phyloP scores from a whole-genome alignment of 208 protist genomes.

The Trypanosoma vivax region DNA sequence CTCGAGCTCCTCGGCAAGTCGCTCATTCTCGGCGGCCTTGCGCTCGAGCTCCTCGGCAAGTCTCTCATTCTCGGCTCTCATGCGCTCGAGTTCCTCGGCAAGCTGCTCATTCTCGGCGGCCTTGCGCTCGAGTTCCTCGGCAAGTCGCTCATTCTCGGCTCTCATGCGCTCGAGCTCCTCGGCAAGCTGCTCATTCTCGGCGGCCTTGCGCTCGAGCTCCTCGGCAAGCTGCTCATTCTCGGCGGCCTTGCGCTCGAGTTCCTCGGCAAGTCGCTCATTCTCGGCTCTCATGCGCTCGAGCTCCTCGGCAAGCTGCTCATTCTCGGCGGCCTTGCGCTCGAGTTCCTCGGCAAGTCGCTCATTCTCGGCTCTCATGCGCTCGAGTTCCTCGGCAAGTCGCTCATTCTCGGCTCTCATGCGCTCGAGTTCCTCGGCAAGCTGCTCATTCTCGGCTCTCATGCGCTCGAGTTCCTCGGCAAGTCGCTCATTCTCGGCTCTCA shows the following conservation, averaged over 20 bases:
- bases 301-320: conserved; percentile 26
- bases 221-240: conserved; percentile 26
- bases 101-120: conserved; percentile 27
- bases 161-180: conserved; percentile 16
- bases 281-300: conserved; percentile 18
- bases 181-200: conserved; percentile 9
- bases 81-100: conserved; percentile 32
- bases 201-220: conserved; percentile 17
- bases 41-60: conserved; percentile 17
- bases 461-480: conserved; percentile 18
- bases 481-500: conserved; percentile 19
- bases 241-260: not conserved
- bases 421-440: conserved; percentile 1
- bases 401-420: conserved; percentile 3
- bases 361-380: conserved; percentile 15
- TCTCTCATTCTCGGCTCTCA: conserved; percentile 30
- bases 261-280: conserved; percentile 23
- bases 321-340: conserved; percentile 17
- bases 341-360: conserved; percentile 16
- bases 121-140: conserved; percentile 27
- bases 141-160: conserved; percentile 12
- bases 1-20: conserved; percentile 11
- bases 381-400: conserved; percentile 20
- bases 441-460: conserved; percentile 17
- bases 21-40: conserved; percentile 27